Percentiles rank a stretch among this genome's conserved stretches.
Evolutionary conservation across 768 basidiomycete genomes (phyloP).

Genomic region (Sistotremastrum niveocremeum): DNA sequence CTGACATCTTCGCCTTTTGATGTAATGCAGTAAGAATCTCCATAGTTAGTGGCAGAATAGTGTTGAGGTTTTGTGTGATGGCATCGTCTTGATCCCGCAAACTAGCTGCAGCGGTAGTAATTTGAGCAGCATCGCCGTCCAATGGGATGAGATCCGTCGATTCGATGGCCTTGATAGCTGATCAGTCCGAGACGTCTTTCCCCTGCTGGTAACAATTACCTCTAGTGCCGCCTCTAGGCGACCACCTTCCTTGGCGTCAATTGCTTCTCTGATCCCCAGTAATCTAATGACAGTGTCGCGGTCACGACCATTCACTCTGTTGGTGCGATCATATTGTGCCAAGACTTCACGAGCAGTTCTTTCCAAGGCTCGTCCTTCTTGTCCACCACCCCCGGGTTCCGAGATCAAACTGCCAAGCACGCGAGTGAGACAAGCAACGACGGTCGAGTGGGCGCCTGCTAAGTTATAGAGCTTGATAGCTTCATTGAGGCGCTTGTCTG

Average conservation of each 20-base stretch:
- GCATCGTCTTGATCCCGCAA: conserved; percentile 75
- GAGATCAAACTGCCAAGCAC: conserved; percentile 76
- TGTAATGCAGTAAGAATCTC: conserved; percentile 77
- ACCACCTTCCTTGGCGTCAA: conserved; percentile 59
- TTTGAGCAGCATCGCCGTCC: conserved; percentile 70
- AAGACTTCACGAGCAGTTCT: conserved; percentile 67
- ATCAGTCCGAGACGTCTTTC: neutral
- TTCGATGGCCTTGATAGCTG: conserved; percentile 59
- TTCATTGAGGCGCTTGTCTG: conserved; percentile 75
- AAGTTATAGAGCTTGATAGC: conserved; percentile 95
- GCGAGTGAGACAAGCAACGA: conserved; percentile 75
- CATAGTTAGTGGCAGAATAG: conserved; percentile 84
- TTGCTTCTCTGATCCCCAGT: conserved; percentile 68
- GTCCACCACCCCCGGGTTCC: conserved; percentile 40
- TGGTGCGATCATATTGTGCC: conserved; percentile 67
- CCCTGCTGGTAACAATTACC: conserved; percentile 29
- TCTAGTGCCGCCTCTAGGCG: conserved; percentile 69
- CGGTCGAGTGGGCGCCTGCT: conserved; percentile 80
- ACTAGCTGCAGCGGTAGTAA: conserved; percentile 76
- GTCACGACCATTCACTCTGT: conserved; percentile 56
- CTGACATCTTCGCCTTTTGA: conserved; percentile 57
- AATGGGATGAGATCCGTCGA: conserved; percentile 79
- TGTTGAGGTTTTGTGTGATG: conserved; percentile 79
- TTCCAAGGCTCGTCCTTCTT: conserved; percentile 56
- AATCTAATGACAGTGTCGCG: conserved; percentile 63